Conservation (phyloP, 139 green algal species). For the Coelastrella sp. region DNA sequence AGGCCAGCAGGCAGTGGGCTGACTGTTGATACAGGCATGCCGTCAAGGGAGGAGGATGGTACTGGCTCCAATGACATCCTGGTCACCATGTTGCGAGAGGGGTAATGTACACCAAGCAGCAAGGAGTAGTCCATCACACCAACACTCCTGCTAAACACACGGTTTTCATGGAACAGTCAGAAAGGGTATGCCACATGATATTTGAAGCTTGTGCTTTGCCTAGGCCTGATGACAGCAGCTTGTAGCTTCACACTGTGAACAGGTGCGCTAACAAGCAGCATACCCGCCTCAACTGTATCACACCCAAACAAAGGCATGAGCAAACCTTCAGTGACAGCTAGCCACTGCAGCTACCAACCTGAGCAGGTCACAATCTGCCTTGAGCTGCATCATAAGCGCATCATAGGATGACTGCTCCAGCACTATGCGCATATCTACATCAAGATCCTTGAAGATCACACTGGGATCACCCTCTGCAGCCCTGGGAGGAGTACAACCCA, state of each 20-base stretch:
- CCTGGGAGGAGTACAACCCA: too few species aligned
- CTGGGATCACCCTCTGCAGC: conserved; percentile 46
- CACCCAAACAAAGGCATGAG: too few species aligned
- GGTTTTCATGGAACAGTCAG: not conserved
- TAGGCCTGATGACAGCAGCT: too few species aligned
- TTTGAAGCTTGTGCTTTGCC: too few species aligned
- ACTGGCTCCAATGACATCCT: conserved; percentile 24
- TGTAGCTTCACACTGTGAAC: too few species aligned
- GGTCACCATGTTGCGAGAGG: not conserved
- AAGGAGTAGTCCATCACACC: conserved; percentile 97
- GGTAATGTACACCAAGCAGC: conserved; percentile 89
- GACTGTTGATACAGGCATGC: not conserved
- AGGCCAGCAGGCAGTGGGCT: conserved; percentile 23
- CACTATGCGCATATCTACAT: conserved; percentile 77
- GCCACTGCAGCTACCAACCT: conserved; percentile 9
- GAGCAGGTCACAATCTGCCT: conserved; percentile 68
- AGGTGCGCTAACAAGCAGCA: too few species aligned
- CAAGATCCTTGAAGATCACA: conserved; percentile 84
- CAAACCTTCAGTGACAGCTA: not conserved
- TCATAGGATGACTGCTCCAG: conserved; percentile 54
- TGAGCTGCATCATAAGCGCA: conserved; percentile 68
- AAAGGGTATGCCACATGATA: too few species aligned
- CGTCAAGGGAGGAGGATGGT: conserved; percentile 13
- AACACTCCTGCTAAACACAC: conserved; percentile 49
- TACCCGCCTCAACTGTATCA: too few species aligned